Evolutionary conservation across 352 stramenopile species (phyloP), one percentile per base, ranked within the genome.

Genomic region (Pythium aristosporum): DNA sequence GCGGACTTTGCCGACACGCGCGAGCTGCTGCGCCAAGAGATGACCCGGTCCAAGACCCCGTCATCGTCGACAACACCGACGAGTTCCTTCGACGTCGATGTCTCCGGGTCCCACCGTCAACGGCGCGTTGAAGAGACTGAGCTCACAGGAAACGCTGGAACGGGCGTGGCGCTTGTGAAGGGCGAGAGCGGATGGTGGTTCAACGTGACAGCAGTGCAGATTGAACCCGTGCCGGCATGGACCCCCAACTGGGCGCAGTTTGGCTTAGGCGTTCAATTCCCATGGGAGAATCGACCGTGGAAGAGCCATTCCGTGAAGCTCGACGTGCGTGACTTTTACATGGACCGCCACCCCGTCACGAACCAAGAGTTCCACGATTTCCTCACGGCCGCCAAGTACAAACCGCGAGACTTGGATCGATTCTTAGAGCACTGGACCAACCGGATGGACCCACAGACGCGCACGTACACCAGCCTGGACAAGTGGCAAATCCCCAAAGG

Each of bases 221-320:
- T 95, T 48, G 86, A 95, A 49, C 86, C 86, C 13, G 86, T 92
- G 5, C 54, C 59, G 3, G 65, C 67, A 30, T 93, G 84, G 86
- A 95, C 85, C 0, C 86, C 86, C 2, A 82, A 72, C 18, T 79
- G 69, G 39, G 54, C 59, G 28, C 49, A 83, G 21, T 91, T 80
- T 32, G 86, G 86, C 25, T 78, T 75, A 0, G 87, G 86, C 15
- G 86, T 96, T 48, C 87, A 94, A 62, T 96, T 94, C 53, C 85
- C 85, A 8, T 94, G 87, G 85, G 85, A 96, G 47, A 50, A 74
- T 18, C 79, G 82, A 2, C 85, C 87, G n/a, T 89, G 77, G 73
- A 91, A 88, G 52, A 90, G 90, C 50, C 85, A 94, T 63, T 87
- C 78, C 15, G 73, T 74, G 18, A 55, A 71, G 5, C 72, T 96